phyloP scores from a whole-genome alignment of 495 filamentous ascomycete genomes.

The Xylaria castorea region DNA sequence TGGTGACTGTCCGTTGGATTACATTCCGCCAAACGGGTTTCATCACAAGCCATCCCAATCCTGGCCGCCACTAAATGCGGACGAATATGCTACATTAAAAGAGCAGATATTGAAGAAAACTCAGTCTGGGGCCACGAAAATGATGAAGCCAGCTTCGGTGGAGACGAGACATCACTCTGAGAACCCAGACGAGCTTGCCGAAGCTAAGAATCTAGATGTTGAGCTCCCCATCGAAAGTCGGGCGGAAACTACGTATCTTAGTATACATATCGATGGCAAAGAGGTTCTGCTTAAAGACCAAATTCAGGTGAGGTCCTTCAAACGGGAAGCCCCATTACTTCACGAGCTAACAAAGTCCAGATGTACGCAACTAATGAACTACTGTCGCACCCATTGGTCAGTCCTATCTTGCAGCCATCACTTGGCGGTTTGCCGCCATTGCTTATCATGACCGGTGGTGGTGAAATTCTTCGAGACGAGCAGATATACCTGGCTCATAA shows the following conservation, averaged over 20 bases:
- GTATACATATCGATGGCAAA: constrained; percentile 73
- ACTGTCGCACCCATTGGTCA: constrained; percentile 85
- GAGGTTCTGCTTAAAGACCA: constrained; percentile 82
- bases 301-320: constrained; percentile 65
- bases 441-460: constrained; percentile 83
- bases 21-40: constrained; percentile 87
- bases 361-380: constrained; percentile 92
- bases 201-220: constrained; percentile 14
- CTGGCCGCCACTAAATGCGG: constrained; percentile 90
- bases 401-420: constrained; percentile 82
- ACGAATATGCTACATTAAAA: constrained; percentile 57
- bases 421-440: constrained; percentile 89
- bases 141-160: constrained; percentile 30
- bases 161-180: constrained; percentile 34
- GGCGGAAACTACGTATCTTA: constrained; percentile 54
- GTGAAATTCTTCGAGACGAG: constrained; percentile 88
- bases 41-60: constrained; percentile 79
- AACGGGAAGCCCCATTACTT: background rate
- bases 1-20: constrained; percentile 75
- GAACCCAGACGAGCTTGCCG: constrained; percentile 29
- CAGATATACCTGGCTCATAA: constrained; percentile 96
- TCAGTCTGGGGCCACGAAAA: constrained; percentile 23
- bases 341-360: constrained; percentile 31
- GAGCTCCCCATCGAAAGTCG: constrained; percentile 34
- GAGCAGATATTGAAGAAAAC: constrained; percentile 48